Conservation (phyloP, 495 filamentous ascomycete genomes). For the Penicillium chermesinum region DNA sequence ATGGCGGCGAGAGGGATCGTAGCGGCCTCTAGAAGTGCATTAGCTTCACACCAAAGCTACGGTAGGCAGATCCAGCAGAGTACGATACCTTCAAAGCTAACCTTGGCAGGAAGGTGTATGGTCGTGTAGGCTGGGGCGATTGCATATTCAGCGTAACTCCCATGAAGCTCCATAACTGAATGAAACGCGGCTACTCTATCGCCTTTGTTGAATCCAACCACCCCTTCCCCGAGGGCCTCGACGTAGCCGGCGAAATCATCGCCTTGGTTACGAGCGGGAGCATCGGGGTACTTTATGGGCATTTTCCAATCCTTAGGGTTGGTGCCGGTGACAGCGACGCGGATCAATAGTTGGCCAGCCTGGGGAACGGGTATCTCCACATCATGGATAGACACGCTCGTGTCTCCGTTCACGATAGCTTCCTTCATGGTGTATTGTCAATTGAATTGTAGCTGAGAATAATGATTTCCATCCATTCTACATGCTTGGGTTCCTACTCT, state of each 20-base stretch:
- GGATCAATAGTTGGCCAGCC: slow-evolving; percentile 62
- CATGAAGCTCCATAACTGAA: slow-evolving; percentile 48
- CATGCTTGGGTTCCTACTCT: too few species aligned
- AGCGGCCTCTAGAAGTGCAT: slow-evolving; percentile 48
- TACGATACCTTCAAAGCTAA: slow-evolving; percentile 57
- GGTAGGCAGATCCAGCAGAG: not conserved
- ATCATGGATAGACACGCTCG: slow-evolving; percentile 57
- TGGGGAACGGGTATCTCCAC: slow-evolving; percentile 57
- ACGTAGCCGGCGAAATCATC: slow-evolving; percentile 72
- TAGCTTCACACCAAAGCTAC: not conserved
- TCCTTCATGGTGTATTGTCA: too few species aligned
- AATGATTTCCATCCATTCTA: not conserved
- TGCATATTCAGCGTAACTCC: slow-evolving; percentile 69
- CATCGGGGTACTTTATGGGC: slow-evolving; percentile 22
- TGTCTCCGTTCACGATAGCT: slow-evolving; percentile 50
- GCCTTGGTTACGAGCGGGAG: slow-evolving; percentile 47
- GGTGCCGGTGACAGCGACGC: slow-evolving; percentile 60
- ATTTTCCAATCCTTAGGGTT: slow-evolving; percentile 82
- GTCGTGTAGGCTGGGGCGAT: slow-evolving; percentile 60
- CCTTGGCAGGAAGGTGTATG: slow-evolving; percentile 61
- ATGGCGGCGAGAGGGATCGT: slow-evolving; percentile 69
- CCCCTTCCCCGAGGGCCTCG: slow-evolving; percentile 54
- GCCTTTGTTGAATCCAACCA: slow-evolving; percentile 58
- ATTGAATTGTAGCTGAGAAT: too few species aligned
- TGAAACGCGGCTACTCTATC: slow-evolving; percentile 72